Evolutionary conservation across 2,329 filamentous ascomycete genomes (phyloP), one percentile per base, ranked within the genome.

Genomic region (Xylariaceae sp.): DNA sequence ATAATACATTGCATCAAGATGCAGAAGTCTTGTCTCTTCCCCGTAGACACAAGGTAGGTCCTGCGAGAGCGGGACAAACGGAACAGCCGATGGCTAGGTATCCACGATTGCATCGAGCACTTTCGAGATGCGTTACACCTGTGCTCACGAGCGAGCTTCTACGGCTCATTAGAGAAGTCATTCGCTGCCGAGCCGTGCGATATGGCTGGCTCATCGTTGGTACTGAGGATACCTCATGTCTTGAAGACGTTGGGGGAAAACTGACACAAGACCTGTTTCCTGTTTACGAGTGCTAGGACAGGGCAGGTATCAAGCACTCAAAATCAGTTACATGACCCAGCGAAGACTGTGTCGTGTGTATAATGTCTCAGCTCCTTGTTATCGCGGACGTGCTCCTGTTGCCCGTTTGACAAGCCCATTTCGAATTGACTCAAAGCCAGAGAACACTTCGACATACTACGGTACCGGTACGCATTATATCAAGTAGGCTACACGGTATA

Each of bases 121-220:
- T 49, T 34, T 53, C 8, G 54, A 59, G 49, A 34, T 56, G 45
- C 47, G 53, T 54, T 51, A 59, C 59, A 55, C 35, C 10, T 52
- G 15, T 42, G 55, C 57, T 59, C 53, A 58, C 23, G 45, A 53
- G 53, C 15, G 34, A 61, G 53, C 30, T 54, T 51, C 51, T 35
- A 53, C 53, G 9, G 34, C 35, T 53, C 34, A 15, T 51, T 7
- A 50, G 54, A 55, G 50, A 45, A 8, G 48, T 53, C 30, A 53
- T 55, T 57, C 48, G 39, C 42, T 53, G 35, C 51, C 54, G 53
- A 51, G 51, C 50, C n/a, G 55, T 55, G 50, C 17, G 51, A 30
- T 34, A n/a, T 7, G 37, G 52, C 37, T 54, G 51, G 60, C 48
- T 57, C 30, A 34, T 60, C 44, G 9, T 51, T 58, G 53, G 53